Evolutionary conservation across 805 yeast genomes (phyloP).

Genomic region (Dipodascus albidus): DNA sequence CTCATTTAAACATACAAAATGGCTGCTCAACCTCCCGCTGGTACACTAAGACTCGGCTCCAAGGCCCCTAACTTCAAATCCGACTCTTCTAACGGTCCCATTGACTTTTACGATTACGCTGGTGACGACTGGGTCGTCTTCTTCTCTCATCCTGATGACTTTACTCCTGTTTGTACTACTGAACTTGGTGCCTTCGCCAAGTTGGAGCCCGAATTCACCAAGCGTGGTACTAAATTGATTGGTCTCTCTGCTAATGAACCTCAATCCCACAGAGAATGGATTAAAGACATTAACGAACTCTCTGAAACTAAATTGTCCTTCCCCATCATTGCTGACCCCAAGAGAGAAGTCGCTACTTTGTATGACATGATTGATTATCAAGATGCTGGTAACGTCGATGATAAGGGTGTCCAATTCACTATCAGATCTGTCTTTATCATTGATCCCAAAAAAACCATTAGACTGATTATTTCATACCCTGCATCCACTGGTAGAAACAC

Average conservation of each 20-base stretch:
- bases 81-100: conserved; percentile 71
- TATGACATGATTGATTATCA: conserved; percentile 87
- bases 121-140: conserved; percentile 81
- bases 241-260: conserved; percentile 85
- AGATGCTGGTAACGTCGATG: conserved; percentile 62
- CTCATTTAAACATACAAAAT: not conserved
- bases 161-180: conserved; percentile 95
- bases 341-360: conserved; percentile 69
- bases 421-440: conserved; percentile 89
- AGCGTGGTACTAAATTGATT: conserved; percentile 79
- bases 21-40: conserved; percentile 15
- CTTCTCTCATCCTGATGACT: conserved; percentile 94
- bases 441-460: conserved; percentile 84
- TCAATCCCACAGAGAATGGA: conserved; percentile 78
- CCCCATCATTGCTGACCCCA: conserved; percentile 88
- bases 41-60: conserved; percentile 61
- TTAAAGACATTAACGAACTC: conserved; percentile 85
- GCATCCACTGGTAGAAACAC: conserved; percentile 94
- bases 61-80: conserved; percentile 84
- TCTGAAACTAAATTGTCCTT: conserved; percentile 64
- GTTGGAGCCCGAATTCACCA: conserved; percentile 80
- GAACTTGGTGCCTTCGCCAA: conserved; percentile 92
- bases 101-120: conserved; percentile 77
- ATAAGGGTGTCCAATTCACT: conserved; percentile 72
- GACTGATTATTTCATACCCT: conserved; percentile 82